phyloP scores from a whole-genome alignment of 768 basidiomycete species.

The Neoboletus subvelutipes region DNA sequence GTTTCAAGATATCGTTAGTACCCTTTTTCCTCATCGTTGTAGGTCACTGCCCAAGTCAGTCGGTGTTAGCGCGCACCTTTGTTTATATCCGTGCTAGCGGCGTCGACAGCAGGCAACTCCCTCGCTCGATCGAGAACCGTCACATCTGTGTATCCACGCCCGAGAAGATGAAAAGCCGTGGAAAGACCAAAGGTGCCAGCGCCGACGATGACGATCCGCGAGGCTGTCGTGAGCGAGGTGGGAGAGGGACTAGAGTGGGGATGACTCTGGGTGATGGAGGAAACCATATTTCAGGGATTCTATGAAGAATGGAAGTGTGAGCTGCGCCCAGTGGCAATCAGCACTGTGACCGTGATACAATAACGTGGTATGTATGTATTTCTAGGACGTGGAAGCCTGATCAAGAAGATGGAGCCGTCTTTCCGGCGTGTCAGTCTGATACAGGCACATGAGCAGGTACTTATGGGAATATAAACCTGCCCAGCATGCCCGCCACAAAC shows the following conservation, averaged over 20 bases:
- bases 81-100: constrained; percentile 62
- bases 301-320: not conserved
- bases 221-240: constrained; percentile 6
- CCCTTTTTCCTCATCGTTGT: not conserved
- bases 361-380: not conserved
- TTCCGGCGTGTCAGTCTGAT: not conserved
- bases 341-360: not conserved
- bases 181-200: constrained; percentile 87
- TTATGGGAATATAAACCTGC: not conserved
- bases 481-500: not conserved
- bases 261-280: not conserved
- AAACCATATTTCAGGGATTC: constrained; percentile 4
- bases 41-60: not conserved
- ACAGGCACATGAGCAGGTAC: not conserved
- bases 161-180: constrained; percentile 77
- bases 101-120: constrained; percentile 76
- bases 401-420: not conserved
- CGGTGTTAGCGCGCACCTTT: constrained; percentile 23
- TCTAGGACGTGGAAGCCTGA: not conserved
- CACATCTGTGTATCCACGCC: constrained; percentile 64
- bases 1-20: constrained; percentile 1
- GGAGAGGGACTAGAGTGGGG: not conserved
- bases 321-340: not conserved
- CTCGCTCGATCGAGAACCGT: constrained; percentile 74
- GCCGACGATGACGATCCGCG: constrained; percentile 60